Evolutionary conservation across 2,329 filamentous ascomycete species (phyloP).

Genomic region (Claviceps paspali): DNA sequence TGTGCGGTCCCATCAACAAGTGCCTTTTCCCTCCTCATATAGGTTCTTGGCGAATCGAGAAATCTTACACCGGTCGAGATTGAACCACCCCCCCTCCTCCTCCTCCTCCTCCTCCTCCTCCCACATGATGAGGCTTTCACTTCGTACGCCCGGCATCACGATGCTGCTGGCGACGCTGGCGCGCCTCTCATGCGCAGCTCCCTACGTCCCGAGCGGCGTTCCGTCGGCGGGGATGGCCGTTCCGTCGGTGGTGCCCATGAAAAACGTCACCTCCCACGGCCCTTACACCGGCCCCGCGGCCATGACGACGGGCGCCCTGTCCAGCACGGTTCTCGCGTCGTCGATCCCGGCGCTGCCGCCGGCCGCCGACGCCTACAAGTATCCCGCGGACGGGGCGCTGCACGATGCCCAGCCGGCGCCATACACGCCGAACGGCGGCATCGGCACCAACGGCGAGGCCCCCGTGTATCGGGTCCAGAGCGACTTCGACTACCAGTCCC

Average conservation of each 20-base stretch:
- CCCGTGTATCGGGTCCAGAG: slow-evolving; percentile 65
- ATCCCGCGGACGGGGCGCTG: slow-evolving; percentile 56
- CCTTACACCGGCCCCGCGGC: slow-evolving; percentile 47
- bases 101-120: neutral
- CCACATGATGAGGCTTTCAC: neutral
- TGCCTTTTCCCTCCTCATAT: too few species aligned
- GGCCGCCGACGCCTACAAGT: slow-evolving; percentile 47
- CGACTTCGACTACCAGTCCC: slow-evolving; percentile 71
- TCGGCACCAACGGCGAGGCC: slow-evolving; percentile 61
- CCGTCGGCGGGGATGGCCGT: neutral
- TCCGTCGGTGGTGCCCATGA: slow-evolving; percentile 20
- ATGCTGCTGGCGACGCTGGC: neutral
- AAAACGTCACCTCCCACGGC: slow-evolving; percentile 51
- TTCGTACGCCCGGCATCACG: neutral
- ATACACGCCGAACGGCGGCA: slow-evolving; percentile 56
- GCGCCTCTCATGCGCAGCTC: neutral
- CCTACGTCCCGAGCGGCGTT: neutral
- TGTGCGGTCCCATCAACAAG: too few species aligned
- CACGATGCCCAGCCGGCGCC: slow-evolving; percentile 54
- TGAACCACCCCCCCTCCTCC: neutral
- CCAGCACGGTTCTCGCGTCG: slow-evolving; percentile 38
- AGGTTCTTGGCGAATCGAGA: too few species aligned
- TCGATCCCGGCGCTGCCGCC: slow-evolving; percentile 43
- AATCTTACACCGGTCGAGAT: too few species aligned
- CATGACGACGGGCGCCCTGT: slow-evolving; percentile 55